phyloP scores from a whole-genome alignment of 2,329 filamentous ascomycete genomes.

The Whalleya microplaca region DNA sequence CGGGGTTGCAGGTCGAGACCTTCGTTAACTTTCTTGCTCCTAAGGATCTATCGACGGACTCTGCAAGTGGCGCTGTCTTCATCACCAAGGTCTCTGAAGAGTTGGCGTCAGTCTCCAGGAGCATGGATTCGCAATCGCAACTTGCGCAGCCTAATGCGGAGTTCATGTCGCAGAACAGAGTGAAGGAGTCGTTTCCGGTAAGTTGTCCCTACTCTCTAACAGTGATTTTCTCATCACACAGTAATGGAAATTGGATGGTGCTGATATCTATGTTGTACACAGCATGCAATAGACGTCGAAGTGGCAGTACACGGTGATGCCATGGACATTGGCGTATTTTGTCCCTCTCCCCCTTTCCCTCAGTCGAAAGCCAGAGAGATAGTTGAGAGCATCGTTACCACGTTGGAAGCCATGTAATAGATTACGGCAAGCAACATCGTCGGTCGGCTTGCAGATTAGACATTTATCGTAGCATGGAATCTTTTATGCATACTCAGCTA shows the following conservation, averaged over 20 bases:
- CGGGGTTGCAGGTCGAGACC: conserved; percentile 67
- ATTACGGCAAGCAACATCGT: background rate
- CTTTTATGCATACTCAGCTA: no score
- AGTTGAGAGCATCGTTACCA: conserved; percentile 22
- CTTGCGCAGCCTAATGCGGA: conserved; percentile 14
- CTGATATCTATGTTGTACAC: conserved; percentile 3
- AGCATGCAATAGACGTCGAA: conserved; percentile 38
- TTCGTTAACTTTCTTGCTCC: conserved; percentile 82
- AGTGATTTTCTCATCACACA: background rate
- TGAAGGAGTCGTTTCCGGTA: conserved; percentile 27
- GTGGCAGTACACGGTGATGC: conserved; percentile 26
- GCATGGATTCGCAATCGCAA: conserved; percentile 2
- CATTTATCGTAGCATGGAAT: no score
- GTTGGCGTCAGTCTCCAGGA: background rate
- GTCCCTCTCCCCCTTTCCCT: conserved; percentile 19
- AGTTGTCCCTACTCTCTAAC: conserved; percentile 6
- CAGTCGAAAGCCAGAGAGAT: conserved; percentile 21
- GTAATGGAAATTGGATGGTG: background rate
- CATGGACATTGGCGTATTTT: conserved; percentile 37
- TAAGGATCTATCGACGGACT: conserved; percentile 33
- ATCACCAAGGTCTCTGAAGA: conserved; percentile 15
- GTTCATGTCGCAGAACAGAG: conserved; percentile 21
- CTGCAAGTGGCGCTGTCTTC: conserved; percentile 5
- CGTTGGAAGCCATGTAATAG: conserved; percentile 17
- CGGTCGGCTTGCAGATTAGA: no score